A percentile compares a stretch with the other conserved stretches of the same genome.
phyloP scores from a whole-genome alignment of 106 monocot species.

The Posidonia australis region DNA sequence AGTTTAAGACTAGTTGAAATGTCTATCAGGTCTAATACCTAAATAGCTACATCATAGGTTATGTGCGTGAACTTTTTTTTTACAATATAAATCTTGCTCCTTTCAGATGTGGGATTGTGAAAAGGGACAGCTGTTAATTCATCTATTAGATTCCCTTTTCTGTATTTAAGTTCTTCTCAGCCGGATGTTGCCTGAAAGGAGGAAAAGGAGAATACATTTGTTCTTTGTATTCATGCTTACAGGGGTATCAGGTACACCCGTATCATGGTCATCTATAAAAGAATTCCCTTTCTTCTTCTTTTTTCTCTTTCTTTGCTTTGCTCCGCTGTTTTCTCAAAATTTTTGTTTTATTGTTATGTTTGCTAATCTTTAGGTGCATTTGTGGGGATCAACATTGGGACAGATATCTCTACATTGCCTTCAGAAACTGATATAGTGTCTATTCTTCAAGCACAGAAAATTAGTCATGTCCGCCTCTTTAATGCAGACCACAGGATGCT shows the following conservation, averaged over 20 bases:
- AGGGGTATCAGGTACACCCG: constrained; percentile 8
- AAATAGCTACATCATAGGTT: background rate
- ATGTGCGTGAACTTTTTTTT: no score
- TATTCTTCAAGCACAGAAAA: constrained; percentile 49
- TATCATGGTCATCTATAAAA: background rate
- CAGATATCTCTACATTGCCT: constrained; percentile 42
- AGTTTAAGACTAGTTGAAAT: no score
- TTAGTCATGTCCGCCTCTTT: constrained; percentile 63
- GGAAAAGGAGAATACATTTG: background rate
- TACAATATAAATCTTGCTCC: background rate
- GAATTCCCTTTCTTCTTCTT: background rate
- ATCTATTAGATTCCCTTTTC: background rate
- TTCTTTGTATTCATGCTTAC: constrained; percentile 2
- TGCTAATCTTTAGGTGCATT: constrained; percentile 41
- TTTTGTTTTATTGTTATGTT: background rate
- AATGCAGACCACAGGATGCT: constrained; percentile 70
- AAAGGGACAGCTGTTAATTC: background rate
- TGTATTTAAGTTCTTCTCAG: background rate
- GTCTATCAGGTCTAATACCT: no score
- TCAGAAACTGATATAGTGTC: constrained; percentile 54
- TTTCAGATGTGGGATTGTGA: background rate
- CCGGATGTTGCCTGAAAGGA: constrained; percentile 2
- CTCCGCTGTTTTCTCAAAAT: background rate
- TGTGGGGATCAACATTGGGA: constrained; percentile 68
- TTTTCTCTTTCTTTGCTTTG: background rate